phyloP scores from a whole-genome alignment of 139 green algal species.

The Chlamydomonas sphaeroides region DNA sequence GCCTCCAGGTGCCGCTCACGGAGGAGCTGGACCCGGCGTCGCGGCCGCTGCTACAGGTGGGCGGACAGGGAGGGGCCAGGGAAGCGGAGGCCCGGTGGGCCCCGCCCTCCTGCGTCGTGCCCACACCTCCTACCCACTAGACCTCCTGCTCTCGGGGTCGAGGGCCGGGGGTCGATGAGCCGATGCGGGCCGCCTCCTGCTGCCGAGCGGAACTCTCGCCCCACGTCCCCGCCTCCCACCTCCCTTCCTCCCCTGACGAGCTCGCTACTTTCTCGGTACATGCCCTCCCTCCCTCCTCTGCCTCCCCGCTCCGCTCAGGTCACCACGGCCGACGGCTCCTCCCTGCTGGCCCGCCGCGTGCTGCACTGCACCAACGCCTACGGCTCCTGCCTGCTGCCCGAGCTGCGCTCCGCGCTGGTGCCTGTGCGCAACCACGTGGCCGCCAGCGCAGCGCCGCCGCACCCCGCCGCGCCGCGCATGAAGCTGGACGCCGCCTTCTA shows the following conservation, averaged over 20 bases:
- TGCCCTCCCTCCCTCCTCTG: background rate
- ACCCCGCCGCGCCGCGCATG: no score
- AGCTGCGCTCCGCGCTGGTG: constrained; percentile 31
- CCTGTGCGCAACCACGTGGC: constrained; percentile 52
- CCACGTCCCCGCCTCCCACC: no score
- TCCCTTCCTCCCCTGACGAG: no score
- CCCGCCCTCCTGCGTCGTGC: no score
- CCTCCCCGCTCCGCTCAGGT: constrained; percentile 1
- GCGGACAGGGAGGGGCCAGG: background rate
- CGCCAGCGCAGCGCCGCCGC: background rate
- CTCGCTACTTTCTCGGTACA: no score
- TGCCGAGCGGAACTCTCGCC: no score
- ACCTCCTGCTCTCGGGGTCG: no score
- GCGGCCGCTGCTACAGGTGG: constrained; percentile 23
- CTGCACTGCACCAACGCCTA: constrained; percentile 52
- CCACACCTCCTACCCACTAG: no score
- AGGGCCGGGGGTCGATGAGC: no score
- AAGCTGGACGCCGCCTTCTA: constrained; percentile 40
- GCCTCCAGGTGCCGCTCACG: background rate
- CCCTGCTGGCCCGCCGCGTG: constrained; percentile 24
- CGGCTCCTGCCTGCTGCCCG: constrained; percentile 29
- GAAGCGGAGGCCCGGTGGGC: background rate
- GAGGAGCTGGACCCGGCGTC: constrained; percentile 8
- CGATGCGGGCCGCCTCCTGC: no score
- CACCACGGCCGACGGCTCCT: background rate